Percentiles rank a stretch among this genome's conserved stretches.
Conservation (phyloP, 371 early-diverging fungal species). For the Saksenaea vasiformis region DNA sequence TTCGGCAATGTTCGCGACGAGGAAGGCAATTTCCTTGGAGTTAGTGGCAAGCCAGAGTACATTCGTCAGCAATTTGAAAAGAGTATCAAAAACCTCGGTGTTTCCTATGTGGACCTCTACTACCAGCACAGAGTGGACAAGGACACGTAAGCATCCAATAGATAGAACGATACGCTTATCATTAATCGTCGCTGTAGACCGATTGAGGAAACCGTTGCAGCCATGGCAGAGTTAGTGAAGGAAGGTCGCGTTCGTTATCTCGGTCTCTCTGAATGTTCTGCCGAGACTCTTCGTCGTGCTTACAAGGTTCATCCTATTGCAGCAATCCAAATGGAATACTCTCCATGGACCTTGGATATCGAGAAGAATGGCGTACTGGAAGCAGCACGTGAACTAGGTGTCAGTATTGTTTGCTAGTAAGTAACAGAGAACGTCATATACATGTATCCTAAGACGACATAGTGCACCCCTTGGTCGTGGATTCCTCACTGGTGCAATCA, state of each 20-base stretch:
- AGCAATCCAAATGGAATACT: slow-evolving; percentile 58
- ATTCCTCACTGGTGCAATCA: slow-evolving; percentile 54
- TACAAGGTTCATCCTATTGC: slow-evolving; percentile 67
- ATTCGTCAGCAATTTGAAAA: slow-evolving; percentile 46
- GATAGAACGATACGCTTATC: not conserved
- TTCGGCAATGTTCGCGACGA: slow-evolving; percentile 32
- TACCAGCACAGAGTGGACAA: slow-evolving; percentile 61
- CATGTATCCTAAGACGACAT: not conserved
- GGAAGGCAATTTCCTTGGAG: slow-evolving; percentile 24
- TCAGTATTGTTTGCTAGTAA: slow-evolving; percentile 57
- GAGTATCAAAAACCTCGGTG: slow-evolving; percentile 45
- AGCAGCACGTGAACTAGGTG: slow-evolving; percentile 61
- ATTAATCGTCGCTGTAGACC: slow-evolving; percentile 16
- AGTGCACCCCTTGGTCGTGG: slow-evolving; percentile 61
- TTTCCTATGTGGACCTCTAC: slow-evolving; percentile 59
- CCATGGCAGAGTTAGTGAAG: slow-evolving; percentile 63
- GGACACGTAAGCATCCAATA: slow-evolving; percentile 15
- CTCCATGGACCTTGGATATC: slow-evolving; percentile 56
- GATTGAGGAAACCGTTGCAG: slow-evolving; percentile 57
- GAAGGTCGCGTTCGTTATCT: slow-evolving; percentile 62
- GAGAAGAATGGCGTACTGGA: slow-evolving; percentile 55
- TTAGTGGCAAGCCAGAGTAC: slow-evolving; percentile 51
- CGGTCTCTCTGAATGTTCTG: slow-evolving; percentile 62
- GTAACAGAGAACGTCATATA: not conserved
- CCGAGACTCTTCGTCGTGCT: slow-evolving; percentile 56